Percentiles rank a stretch among this genome's conserved stretches.
These are phyloP conservation scores for Phytopythium helicoides DNA, from an alignment of 352 stramenopile species.

Conservation along the genomic window DNA sequence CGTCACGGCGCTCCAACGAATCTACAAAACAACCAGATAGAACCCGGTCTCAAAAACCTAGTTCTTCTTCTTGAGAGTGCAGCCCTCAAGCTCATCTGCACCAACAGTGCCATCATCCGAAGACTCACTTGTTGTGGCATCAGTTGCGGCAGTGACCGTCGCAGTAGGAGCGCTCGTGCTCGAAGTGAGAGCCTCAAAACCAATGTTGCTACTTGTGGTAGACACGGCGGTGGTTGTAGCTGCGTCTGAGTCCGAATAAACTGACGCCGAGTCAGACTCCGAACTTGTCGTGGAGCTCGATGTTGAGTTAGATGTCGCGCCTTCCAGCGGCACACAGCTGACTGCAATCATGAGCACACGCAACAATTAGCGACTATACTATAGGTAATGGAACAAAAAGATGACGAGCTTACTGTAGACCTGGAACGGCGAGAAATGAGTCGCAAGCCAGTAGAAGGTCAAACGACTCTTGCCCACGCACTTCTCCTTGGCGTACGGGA, in stretches of 20 bases:
- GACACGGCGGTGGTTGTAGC: not conserved
- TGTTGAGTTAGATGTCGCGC: constrained; percentile 3
- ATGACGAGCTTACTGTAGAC: constrained; percentile 5
- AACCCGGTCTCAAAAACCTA: not conserved
- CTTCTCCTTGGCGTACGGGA: constrained; percentile 28
- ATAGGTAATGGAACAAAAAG: not conserved
- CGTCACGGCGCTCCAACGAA: no score
- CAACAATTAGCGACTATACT: not conserved
- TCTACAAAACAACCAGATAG: no score
- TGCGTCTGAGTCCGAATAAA: no score
- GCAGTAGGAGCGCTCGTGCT: not conserved
- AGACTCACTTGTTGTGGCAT: not conserved
- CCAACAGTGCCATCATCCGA: not conserved
- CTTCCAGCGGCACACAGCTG: constrained; percentile 9
- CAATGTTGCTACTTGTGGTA: not conserved
- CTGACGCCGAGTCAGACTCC: no score
- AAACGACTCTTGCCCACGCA: constrained; percentile 27
- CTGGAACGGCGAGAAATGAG: constrained; percentile 11
- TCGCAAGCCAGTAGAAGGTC: constrained; percentile 38
- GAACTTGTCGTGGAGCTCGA: not conserved
- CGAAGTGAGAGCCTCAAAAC: not conserved
- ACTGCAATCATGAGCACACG: not conserved
- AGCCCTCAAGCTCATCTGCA: constrained; percentile 1
- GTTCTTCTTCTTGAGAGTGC: constrained; percentile 1
- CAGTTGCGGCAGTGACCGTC: not conserved